Base-by-base conservation (phyloP, 805 yeast genomes). In the Barnettozyma populi region DNA sequence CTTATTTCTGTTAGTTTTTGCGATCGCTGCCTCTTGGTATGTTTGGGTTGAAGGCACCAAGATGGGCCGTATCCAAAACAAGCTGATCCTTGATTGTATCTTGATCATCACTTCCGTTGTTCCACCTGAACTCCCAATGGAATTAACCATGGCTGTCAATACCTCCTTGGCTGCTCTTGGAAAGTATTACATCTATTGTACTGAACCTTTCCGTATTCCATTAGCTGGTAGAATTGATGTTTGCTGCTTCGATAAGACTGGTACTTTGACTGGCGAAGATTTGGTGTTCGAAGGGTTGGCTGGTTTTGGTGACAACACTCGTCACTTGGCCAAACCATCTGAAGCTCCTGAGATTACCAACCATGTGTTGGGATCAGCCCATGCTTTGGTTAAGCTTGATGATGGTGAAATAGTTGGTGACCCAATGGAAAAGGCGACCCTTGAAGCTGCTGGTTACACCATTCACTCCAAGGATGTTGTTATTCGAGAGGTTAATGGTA, bases 111-210 rank as follows among this genome's bases (percentile, higher is more conserved):
- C 99, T 18, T 90, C 98, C 44, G 99, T 94, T 54, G 99, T 94
- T 36, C 99, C 99, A 34, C 99, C 99, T 38, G 99, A 94, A 71
- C 77, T 94, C 57, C 99, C 99, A 50, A 94, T 94, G 98, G 99
- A 94, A 73, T 78, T 94, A 59, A 94, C 99, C 13, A 84, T 94
- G 92, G 98, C 99, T 51, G 99, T 94, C 36, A 94, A 94, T 69
- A 77, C 86, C 35, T 90, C 98, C 7, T 74, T 94, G 65, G 80
- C 90, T 50, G 90, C 97, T 3, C 75, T 94, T 55, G 82, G 86
- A 58, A 94, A 94, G 68, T 84, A 76, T 65, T 90, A 84, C 65
- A 84, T 94, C 53, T 94, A 86, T 73, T 94, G 99, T 74, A 94
- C 99, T 38, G 99, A 94, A 68, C 99, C 99, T 16, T 94, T 94